phyloP scores from a whole-genome alignment of 345 rosid species.

The Orychophragmus violaceus region DNA sequence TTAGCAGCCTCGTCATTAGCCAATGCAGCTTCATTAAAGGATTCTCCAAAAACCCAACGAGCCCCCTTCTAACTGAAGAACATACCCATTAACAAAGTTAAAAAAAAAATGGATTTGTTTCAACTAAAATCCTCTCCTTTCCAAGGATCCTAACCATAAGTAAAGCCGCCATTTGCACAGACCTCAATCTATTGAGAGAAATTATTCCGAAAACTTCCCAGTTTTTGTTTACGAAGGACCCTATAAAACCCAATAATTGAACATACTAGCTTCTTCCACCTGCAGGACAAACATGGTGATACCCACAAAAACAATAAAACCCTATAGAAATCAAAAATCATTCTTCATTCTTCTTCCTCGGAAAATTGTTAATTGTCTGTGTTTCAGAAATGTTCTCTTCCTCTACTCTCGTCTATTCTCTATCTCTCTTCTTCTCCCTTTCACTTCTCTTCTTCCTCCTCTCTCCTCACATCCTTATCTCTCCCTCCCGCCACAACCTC shows the following conservation, averaged over 20 bases:
- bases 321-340: not conserved
- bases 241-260: not conserved
- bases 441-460: conserved; percentile 40
- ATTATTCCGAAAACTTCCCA: not conserved
- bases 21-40: conserved; percentile 42
- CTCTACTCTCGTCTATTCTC: conserved; percentile 41
- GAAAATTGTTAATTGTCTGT: not conserved
- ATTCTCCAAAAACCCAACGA: not conserved
- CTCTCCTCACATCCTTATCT: conserved; percentile 45
- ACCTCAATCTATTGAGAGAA: not conserved
- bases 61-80: not conserved
- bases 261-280: not conserved
- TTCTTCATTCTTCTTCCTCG: not conserved
- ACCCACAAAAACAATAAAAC: not conserved
- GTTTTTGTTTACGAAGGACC: not conserved
- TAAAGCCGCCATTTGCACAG: not conserved
- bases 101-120: conserved; percentile 11
- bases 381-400: conserved; percentile 49
- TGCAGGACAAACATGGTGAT: not conserved
- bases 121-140: not conserved
- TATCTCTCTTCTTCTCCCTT: conserved; percentile 50
- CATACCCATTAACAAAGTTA: not conserved
- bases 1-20: conserved; percentile 80
- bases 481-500: conserved; percentile 38
- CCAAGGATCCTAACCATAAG: not conserved